Conservation (phyloP, 208 protist species). For the Herpetomonas tarakana region DNA sequence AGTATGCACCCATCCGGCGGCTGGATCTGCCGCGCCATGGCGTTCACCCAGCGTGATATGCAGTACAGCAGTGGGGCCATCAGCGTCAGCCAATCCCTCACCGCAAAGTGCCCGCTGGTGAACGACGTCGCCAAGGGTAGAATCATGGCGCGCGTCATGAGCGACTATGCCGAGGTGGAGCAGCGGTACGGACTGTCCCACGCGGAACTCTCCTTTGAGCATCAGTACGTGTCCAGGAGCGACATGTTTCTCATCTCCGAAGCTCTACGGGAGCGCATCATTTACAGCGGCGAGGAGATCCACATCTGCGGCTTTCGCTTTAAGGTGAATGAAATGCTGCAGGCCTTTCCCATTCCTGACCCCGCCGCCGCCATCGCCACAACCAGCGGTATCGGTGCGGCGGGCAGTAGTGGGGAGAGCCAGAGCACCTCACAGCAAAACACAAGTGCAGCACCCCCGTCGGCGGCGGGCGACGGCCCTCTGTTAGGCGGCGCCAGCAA, state of each 20-base stretch:
- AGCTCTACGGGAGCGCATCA: slow-evolving; percentile 59
- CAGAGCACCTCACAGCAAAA: neutral
- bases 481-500: neutral
- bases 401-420: neutral
- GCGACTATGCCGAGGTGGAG: slow-evolving; percentile 52
- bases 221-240: slow-evolving; percentile 70
- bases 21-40: slow-evolving; percentile 83
- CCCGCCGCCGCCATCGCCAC: slow-evolving; percentile 1
- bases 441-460: too few relatives aligned
- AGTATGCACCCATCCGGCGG: slow-evolving; percentile 47
- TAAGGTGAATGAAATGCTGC: slow-evolving; percentile 69
- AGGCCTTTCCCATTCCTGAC: slow-evolving; percentile 7
- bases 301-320: slow-evolving; percentile 61
- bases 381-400: neutral
- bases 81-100: slow-evolving; percentile 72
- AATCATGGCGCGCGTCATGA: slow-evolving; percentile 49
- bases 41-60: slow-evolving; percentile 64
- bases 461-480: neutral
- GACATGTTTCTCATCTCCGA: slow-evolving; percentile 80
- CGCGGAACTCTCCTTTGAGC: slow-evolving; percentile 70
- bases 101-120: slow-evolving; percentile 53
- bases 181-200: slow-evolving; percentile 79
- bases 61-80: slow-evolving; percentile 69
- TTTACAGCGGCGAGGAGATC: slow-evolving; percentile 79
- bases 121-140: slow-evolving; percentile 78